Conservation (phyloP, 192 early-diverging fungal species). For the Physocladia obscura region DNA sequence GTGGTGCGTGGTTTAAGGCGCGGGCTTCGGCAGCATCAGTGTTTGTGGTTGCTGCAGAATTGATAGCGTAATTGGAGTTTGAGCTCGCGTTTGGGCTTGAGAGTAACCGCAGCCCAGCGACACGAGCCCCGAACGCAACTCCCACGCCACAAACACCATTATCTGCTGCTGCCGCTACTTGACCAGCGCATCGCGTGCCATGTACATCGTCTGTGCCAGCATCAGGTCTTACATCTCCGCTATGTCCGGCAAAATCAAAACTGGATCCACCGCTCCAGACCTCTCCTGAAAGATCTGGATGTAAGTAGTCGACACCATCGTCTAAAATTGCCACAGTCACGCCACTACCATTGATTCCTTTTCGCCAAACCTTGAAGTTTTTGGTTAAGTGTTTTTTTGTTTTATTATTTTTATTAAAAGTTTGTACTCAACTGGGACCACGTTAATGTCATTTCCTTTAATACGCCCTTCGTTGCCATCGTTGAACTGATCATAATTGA, state of each 20-base stretch:
- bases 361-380: constrained; percentile 74
- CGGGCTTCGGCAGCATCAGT: constrained; percentile 90
- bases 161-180: constrained; percentile 79
- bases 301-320: constrained; percentile 87
- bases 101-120: constrained; percentile 56
- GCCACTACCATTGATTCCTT: constrained; percentile 83
- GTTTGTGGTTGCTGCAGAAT: constrained; percentile 70
- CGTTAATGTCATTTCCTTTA: constrained; percentile 81
- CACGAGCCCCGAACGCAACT: constrained; percentile 78
- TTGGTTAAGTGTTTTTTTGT: background rate
- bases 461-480: constrained; percentile 40
- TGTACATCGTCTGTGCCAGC: constrained; percentile 74
- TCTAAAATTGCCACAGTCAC: constrained; percentile 89
- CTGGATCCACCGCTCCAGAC: constrained; percentile 28
- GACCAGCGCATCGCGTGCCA: constrained; percentile 95
- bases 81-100: constrained; percentile 67
- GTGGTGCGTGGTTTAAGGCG: constrained; percentile 80
- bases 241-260: constrained; percentile 59
- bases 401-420: background rate
- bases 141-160: constrained; percentile 93
- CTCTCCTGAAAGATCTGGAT: constrained; percentile 72
- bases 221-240: constrained; percentile 69
- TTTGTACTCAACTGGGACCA: constrained; percentile 70
- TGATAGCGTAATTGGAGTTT: constrained; percentile 89
- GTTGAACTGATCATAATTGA: constrained; percentile 34